Evolutionary conservation across 202 grass and related monocot genomes (phyloP).

Genomic region (Dendrocalamus latiflorus): DNA sequence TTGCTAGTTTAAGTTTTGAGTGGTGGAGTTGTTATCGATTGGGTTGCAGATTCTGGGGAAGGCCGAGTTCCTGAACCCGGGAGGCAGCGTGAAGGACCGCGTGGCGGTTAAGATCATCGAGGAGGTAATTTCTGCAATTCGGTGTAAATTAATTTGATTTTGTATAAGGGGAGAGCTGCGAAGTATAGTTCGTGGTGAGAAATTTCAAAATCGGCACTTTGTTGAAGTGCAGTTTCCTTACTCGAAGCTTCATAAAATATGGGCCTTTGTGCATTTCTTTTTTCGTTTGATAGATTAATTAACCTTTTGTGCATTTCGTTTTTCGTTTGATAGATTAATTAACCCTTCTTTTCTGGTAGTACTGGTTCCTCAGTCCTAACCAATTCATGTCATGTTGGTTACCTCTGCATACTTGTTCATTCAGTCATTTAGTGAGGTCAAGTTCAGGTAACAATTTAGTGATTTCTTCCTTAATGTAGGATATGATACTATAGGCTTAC

Average conservation of each 20-base stretch:
- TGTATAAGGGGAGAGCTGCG: background rate
- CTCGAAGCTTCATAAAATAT: background rate
- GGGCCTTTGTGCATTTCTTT: too few relatives aligned
- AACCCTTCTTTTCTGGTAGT: background rate
- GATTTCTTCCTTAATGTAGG: background rate
- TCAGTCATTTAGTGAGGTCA: background rate
- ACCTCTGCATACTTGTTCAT: background rate
- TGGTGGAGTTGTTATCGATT: too few relatives aligned
- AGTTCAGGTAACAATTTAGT: background rate
- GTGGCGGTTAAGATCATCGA: constrained; percentile 91
- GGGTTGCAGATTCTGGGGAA: too few relatives aligned
- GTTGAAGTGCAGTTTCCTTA: background rate
- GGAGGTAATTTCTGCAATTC: constrained; percentile 50
- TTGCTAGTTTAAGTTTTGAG: too few relatives aligned
- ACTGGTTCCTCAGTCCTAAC: background rate
- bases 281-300: too few relatives aligned
- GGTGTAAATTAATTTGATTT: background rate
- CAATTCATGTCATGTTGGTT: background rate
- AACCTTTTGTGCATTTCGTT: background rate
- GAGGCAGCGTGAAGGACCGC: constrained; percentile 84
- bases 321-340: background rate
- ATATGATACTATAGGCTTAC: background rate
- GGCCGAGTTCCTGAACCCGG: too few relatives aligned
- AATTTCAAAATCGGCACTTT: background rate
- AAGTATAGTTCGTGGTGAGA: background rate